Base-by-base conservation (phyloP, 352 stramenopile species). In the Globisporangium iwayamae region DNA sequence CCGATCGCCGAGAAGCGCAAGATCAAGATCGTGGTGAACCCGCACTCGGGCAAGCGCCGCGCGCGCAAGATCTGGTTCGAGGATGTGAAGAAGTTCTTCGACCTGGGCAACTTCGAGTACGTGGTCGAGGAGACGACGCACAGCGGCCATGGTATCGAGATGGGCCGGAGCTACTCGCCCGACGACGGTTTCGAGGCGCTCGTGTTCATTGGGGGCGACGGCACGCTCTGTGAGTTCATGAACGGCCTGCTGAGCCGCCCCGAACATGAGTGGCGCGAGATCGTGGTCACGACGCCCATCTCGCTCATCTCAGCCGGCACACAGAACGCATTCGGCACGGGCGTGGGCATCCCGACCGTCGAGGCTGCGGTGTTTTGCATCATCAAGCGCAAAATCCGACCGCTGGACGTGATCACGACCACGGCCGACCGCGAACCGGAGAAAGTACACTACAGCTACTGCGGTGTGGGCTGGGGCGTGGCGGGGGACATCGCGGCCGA, bases 1-100 rank as follows among this genome's bases (percentile, higher is more conserved):
- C 78, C 85, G 1, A 75, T 90, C 56, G 56, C 70, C 0, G 83
- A 94, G 66, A 90, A 89, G 62, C 79, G 85, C 43, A 66, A 74
- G n/a, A 76, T 93, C 64, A 90, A 90, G 64, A 78, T 93, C 55
- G 85, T 93, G 2, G 76, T 93, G 57, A 93, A 93, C 69, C 85
- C 85, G 41, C 85, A 93, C 68, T 91, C 82, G 55, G 85, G 85
- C 18, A 86, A 85, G 62, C 78, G 76, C 32, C 79, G 81, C 32
- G 85, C 85, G 18, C 70, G 67, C 32, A 70, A 70, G 20, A 93
- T 93, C 62, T 93, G 83, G 82, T 62, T 76, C 46, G 63, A 83
- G n/a, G 67, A 87, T 16, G 85, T 94, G 13, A 90, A 87, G 71
- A 77, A 78, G n/a, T 91, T 87, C 65, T 83, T 93, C 22, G 81